Evolutionary conservation across 73 alveolate genomes (phyloP).

Genomic region (Symbiodinium natans): DNA sequence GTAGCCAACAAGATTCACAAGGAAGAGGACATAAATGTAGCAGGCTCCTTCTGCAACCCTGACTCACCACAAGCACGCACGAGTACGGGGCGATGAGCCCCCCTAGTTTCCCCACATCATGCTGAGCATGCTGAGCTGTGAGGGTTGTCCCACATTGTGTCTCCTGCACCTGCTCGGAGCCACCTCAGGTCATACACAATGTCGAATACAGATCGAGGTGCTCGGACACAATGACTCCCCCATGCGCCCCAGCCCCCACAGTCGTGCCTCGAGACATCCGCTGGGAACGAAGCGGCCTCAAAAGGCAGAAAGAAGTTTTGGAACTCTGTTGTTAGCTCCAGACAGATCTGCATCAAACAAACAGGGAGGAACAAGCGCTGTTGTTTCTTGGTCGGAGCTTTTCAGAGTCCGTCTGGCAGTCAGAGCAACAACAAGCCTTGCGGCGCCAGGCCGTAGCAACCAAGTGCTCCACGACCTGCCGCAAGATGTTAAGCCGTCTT

Average conservation of each 20-base stretch:
- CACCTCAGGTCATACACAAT: too few relatives aligned
- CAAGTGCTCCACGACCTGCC: not conserved
- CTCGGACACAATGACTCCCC: not conserved
- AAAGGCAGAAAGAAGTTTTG: too few relatives aligned
- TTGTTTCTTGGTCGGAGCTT: not conserved
- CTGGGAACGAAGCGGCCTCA: not conserved
- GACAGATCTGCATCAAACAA: too few relatives aligned
- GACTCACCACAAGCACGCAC: too few relatives aligned
- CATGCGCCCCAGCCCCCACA: not conserved
- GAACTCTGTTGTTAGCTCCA: too few relatives aligned
- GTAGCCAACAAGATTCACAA: conserved; percentile 54
- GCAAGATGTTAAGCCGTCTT: too few relatives aligned
- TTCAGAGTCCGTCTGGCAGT: not conserved
- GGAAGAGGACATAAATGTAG: conserved; percentile 37
- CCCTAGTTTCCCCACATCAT: too few relatives aligned
- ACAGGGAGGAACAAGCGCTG: not conserved
- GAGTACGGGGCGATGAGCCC: too few relatives aligned
- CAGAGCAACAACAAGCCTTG: not conserved
- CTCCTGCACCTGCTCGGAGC: too few relatives aligned
- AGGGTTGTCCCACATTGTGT: too few relatives aligned
- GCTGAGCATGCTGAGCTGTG: too few relatives aligned
- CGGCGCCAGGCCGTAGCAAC: not conserved
- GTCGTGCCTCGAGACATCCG: not conserved
- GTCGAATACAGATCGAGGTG: too few relatives aligned
- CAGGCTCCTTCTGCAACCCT: conserved; percentile 18